phyloP scores from a whole-genome alignment of 164 flowering plant species.

The grape (Vitis vinifera) region ASM3070453v1 NC_081814.1:25018001-25018500 shows the following conservation, averaged over 20 bases:
- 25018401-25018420: no score
- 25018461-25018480: no score
- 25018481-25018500: no score
- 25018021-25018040: conserved; percentile 71
- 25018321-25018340: not conserved
- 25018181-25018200: conserved; percentile 70
- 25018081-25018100: conserved; percentile 30
- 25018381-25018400: no score
- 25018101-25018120: conserved; percentile 22
- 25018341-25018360: not conserved
- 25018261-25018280: not conserved
- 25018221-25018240: conserved; percentile 78
- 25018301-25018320: not conserved
- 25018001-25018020: conserved; percentile 78
- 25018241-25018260: conserved; percentile 21
- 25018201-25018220: conserved; percentile 88
- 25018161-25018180: conserved; percentile 72
- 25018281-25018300: not conserved
- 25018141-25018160: conserved; percentile 54
- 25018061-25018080: conserved; percentile 23
- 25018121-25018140: conserved; percentile 16
- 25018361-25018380: not conserved
- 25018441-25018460: no score
- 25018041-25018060: conserved; percentile 33
- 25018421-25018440: no score